Base-by-base conservation (phyloP, 2,329 filamentous ascomycete species). In the Chrysosporium keratinophilum region DNA sequence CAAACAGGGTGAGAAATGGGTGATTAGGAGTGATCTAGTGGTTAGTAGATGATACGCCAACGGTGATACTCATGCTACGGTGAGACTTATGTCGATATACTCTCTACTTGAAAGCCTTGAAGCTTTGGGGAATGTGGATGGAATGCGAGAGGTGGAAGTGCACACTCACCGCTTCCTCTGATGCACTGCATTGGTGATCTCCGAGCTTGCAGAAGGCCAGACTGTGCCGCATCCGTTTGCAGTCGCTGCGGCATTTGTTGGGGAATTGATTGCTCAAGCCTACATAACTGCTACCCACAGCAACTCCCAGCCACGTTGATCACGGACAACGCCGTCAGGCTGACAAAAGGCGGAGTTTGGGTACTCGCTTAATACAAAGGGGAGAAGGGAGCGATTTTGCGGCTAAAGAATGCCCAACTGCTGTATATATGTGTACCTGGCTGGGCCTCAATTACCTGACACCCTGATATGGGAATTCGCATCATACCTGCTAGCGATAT, bases 1-100 rank as follows among this genome's bases (percentile, higher is more conserved):
- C 0, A 78, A 73, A 1, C 76, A 78, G 41, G 89, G 89, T 9
- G 88, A 95, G 72, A 95, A 95, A 70, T 95, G 89, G 89, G 83
- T 95, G 56, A 78, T 95, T 56, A 76, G 89, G 59, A 94, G 85
- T 58, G 90, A 95, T 73, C 69, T 95, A 41, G 71, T 74, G 33
- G 71, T 75, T 50, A 62, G 58, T 35, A 61, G 67, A 56, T 71
- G 58, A 67, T 12, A 39, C 4, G 39, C 23, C 23, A 3, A 28
- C 7, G 23, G 7, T 45, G 7, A 12, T 3, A 45, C 12, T n/a
- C 23, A 10, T 10, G 17, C 10, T 5, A 14, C 17, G 2, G 2
- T 31, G 12, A 9, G 5, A 34, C 2, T 11, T 15, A 19, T 2
- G 11, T 19, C 12, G 12, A 45, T 2, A 33, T 33, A 2, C 15